Evolutionary conservation across 2,329 filamentous ascomycete species (phyloP).

Genomic region (Lachnellula occidentalis): DNA sequence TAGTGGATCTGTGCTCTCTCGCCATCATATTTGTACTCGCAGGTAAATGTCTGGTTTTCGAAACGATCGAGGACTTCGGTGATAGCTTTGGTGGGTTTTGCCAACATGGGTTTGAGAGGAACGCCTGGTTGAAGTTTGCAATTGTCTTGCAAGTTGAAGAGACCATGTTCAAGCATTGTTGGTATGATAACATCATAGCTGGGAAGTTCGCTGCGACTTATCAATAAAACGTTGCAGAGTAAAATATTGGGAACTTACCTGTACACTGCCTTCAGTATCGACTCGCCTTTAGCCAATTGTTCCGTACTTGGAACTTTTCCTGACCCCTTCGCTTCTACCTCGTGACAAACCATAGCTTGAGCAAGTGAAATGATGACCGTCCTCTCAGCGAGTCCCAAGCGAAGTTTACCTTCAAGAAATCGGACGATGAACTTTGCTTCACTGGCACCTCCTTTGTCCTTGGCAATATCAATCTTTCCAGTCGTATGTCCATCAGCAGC

Average conservation of each 20-base stretch:
- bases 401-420: conserved; percentile 89
- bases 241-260: conserved; percentile 46
- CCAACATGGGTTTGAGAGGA: conserved; percentile 96
- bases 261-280: conserved; percentile 84
- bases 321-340: conserved; percentile 62
- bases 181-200: conserved; percentile 95
- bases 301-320: conserved; percentile 62
- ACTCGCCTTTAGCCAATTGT: conserved; percentile 77
- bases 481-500: conserved; percentile 70
- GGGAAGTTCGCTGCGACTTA: conserved; percentile 68
- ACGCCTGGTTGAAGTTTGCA: conserved; percentile 93
- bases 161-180: conserved; percentile 78
- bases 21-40: conserved; percentile 98
- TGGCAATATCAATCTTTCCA: conserved; percentile 81
- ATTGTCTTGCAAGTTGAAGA: conserved; percentile 72
- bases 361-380: conserved; percentile 86
- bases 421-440: conserved; percentile 93
- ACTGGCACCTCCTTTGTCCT: conserved; percentile 89
- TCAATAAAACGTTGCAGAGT: conserved; percentile 29
- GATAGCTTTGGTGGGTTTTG: conserved; percentile 96
- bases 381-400: conserved; percentile 85
- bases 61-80: conserved; percentile 96
- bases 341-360: conserved; percentile 82
- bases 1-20: conserved; percentile 99
- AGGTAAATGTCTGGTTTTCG: conserved; percentile 91